Conservation (phyloP, 371 early-diverging fungal species). For the Syncephalastrum sp. region DNA sequence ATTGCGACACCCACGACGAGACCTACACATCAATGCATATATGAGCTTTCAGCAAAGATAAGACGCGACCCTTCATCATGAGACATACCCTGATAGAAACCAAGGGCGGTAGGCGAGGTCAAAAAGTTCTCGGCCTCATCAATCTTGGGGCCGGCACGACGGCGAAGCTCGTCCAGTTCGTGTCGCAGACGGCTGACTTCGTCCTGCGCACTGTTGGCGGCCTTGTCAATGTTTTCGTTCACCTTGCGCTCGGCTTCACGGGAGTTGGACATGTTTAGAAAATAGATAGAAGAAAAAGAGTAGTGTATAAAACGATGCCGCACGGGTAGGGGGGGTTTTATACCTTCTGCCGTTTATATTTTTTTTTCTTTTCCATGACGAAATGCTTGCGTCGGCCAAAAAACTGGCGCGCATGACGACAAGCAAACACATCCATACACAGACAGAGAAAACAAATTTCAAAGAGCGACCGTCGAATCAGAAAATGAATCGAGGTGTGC, state of each 20-base stretch:
- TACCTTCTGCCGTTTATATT: too few relatives aligned
- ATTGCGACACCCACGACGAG: conserved; percentile 16
- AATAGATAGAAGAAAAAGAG: background rate
- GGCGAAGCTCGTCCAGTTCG: conserved; percentile 33
- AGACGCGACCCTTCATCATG: background rate
- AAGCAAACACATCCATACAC: conserved; percentile 9
- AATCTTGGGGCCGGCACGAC: conserved; percentile 37
- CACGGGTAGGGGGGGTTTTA: too few relatives aligned
- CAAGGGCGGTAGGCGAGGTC: conserved; percentile 32
- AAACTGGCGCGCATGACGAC: background rate
- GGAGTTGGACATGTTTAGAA: conserved; percentile 2
- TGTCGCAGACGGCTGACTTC: conserved; percentile 35
- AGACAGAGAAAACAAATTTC: conserved; percentile 3
- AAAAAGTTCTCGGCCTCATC: conserved; percentile 36
- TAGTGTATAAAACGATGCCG: too few relatives aligned
- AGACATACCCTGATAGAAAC: conserved; percentile 35
- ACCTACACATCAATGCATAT: conserved; percentile 1
- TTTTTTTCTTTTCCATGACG: background rate
- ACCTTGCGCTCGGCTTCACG: conserved; percentile 15
- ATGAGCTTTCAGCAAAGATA: background rate
- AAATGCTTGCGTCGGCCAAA: background rate
- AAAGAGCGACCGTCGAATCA: background rate
- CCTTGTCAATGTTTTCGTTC: conserved; percentile 23
- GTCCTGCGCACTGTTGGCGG: conserved; percentile 31
- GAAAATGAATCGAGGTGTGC: too few relatives aligned